Evolutionary conservation across 139 green algal genomes (phyloP).

Genomic region (Chlorella sp.): DNA sequence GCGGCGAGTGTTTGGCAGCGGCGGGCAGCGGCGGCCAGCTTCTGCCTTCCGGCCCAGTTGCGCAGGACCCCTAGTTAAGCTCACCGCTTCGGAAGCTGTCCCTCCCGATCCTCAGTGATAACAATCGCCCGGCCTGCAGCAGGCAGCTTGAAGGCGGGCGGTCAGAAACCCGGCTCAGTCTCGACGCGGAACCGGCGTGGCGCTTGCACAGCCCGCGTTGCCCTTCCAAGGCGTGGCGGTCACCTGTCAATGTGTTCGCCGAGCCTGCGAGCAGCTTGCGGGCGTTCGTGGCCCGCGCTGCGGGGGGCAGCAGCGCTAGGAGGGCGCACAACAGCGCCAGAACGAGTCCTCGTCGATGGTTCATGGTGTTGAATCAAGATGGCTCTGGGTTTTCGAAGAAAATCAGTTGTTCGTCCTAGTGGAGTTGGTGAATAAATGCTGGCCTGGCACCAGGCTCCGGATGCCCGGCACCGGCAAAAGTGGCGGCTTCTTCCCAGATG

Average conservation of each 20-base stretch:
- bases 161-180: not conserved
- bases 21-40: too few relatives aligned
- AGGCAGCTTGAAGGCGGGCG: not conserved
- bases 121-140: constrained; percentile 22
- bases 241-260: not conserved
- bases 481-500: too few relatives aligned
- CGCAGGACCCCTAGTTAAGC: not conserved
- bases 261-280: not conserved
- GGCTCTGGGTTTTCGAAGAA: too few relatives aligned
- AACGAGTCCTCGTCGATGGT: too few relatives aligned
- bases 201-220: too few relatives aligned
- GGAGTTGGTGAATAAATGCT: too few relatives aligned
- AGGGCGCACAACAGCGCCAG: not conserved
- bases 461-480: too few relatives aligned
- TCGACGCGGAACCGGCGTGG: too few relatives aligned
- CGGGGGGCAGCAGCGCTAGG: not conserved
- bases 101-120: not conserved
- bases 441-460: too few relatives aligned
- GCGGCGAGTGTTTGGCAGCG: not conserved
- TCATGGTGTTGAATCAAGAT: too few relatives aligned
- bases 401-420: too few relatives aligned
- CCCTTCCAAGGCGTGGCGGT: too few relatives aligned
- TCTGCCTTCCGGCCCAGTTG: not conserved
- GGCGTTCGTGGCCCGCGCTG: not conserved
- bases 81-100: not conserved